Evolutionary conservation across 306 rosid genomes (phyloP), one percentile per base, ranked within the genome.

Genomic region (Ammopiptanthus mongolicus): DNA sequence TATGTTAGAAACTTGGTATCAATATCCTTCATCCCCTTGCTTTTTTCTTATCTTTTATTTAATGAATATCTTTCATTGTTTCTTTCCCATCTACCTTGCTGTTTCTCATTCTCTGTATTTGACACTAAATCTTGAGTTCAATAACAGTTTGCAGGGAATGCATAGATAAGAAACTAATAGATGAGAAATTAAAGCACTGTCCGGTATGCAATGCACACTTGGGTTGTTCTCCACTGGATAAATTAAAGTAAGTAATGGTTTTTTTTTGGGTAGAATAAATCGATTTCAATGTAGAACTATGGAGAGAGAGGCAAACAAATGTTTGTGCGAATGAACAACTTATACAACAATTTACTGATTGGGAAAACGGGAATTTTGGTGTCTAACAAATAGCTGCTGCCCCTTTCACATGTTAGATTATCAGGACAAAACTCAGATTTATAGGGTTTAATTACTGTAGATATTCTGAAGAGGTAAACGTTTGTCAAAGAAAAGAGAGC

Each of bases 121-220:
- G 59, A 59, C 71, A 33, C 1, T 60, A 25, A 75, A 47, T 73
- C 62, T 69, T 10, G 17, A 61, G 58, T 60, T 76, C 21, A 25
- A 61, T 78, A 60, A 81, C 84, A 91, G 97, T 91, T 83, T 91
- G 97, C 88, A 86, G 84, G 91, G 71, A 74, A 36, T 91, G 97
- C 85, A 86, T 91, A 75, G 41, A 77, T 18, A 70, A 80, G 62
- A 89, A 87, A 85, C 60, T 91, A 50, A 66, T 15, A 14, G 85
- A 85, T 21, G 88, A 85, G 65, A 34, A 69, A 10, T 22, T 75
- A 34, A 33, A 41, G 22, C 59, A 46, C 48, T 91, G 97, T 76
- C 96, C 97, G 5, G 68, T 47, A 19, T 91, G 97, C 87, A 76
- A 89, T 9, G 31, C 22, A 31, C 28, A 89, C 67, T 81, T 89